Evolutionary conservation across 768 basidiomycete species (phyloP).

Genomic region (Hysterangium stoloniferum): DNA sequence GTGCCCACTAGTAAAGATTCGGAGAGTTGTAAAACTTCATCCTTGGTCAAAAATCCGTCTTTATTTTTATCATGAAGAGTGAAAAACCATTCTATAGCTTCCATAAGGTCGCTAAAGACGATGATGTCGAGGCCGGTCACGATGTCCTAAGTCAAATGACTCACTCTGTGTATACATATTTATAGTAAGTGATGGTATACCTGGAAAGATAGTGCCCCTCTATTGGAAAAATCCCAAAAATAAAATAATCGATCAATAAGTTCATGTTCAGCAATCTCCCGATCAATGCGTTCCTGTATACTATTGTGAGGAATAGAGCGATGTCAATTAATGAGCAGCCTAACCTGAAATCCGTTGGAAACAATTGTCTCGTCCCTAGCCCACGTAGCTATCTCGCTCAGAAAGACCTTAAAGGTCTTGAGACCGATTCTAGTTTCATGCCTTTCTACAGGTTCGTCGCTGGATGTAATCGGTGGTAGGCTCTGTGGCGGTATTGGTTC

Average conservation of each 20-base stretch:
- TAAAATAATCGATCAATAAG: constrained; percentile 89
- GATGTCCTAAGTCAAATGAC: constrained; percentile 53
- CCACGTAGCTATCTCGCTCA: constrained; percentile 93
- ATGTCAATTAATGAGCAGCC: background rate
- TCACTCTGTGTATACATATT: constrained; percentile 13
- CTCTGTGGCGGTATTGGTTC: constrained; percentile 46
- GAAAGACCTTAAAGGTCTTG: constrained; percentile 78
- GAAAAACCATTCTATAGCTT: constrained; percentile 99
- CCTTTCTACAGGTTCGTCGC: constrained; percentile 44
- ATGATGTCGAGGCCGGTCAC: constrained; percentile 84
- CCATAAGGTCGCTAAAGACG: constrained; percentile 96
- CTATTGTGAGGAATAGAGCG: constrained; percentile 6
- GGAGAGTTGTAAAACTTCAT: constrained; percentile 91
- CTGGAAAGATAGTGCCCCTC: constrained; percentile 86
- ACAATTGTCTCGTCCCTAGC: constrained; percentile 91
- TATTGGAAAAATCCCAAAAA: constrained; percentile 83
- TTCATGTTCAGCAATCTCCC: constrained; percentile 91
- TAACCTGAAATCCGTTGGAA: constrained; percentile 83
- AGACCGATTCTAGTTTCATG: constrained; percentile 87
- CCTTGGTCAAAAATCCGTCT: constrained; percentile 91
- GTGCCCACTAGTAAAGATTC: constrained; percentile 76
- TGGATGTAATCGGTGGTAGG: constrained; percentile 41
- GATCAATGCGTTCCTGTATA: constrained; percentile 73
- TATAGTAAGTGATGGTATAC: constrained; percentile 29
- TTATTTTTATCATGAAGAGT: constrained; percentile 93